Evolutionary conservation across 1,139 yeast species (phyloP), one percentile per base, ranked within the genome.

Genomic region (Geotrichum restrictum): DNA sequence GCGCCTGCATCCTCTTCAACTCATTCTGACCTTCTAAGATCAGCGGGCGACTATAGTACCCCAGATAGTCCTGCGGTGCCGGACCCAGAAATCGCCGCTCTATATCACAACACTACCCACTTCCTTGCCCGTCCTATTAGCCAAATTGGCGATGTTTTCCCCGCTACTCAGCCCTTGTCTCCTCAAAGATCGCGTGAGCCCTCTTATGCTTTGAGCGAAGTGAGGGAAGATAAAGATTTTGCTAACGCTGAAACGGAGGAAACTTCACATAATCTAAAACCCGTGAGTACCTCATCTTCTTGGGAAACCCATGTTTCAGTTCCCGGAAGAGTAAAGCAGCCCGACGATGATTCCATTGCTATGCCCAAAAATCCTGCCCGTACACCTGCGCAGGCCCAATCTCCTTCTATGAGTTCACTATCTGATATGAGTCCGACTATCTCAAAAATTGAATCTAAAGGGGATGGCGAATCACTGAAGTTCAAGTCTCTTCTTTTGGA

Each of bases 41-140:
- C 11, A 24, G 14, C n/a, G 7, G 21, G 34, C 8, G 40, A 48
- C 21, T 46, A 37, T 34, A 33, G 39, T 4, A 19, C 31, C n/a
- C 51, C 52, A n/a, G 33, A 34, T 3, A 45, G 45, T 14, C 56
- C 56, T 27, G 50, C 45, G 8, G 48, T 41, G 10, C 57, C 53
- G 3, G 57, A 54, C 42, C 59, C 62, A 0, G 71, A 66, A 34
- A 58, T 69, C 24, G 64, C 68, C n/a, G 71, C 61, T 39, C 58
- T 69, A 41, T 69, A 69, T 52, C 61, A 61, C 29, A 64, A 65
- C 49, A 59, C 70, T 3, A 56, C 61, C 5, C 62, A 62, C 27
- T 67, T 63, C 44, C 54, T 69, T 39, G 50, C 59, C 14, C 60
- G 69, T 11, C 69, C 70, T 7, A 56, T 63, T 13, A 61, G 69